Base-by-base conservation (phyloP, 768 basidiomycete species). In the Cyclocybe cylindracea region DNA sequence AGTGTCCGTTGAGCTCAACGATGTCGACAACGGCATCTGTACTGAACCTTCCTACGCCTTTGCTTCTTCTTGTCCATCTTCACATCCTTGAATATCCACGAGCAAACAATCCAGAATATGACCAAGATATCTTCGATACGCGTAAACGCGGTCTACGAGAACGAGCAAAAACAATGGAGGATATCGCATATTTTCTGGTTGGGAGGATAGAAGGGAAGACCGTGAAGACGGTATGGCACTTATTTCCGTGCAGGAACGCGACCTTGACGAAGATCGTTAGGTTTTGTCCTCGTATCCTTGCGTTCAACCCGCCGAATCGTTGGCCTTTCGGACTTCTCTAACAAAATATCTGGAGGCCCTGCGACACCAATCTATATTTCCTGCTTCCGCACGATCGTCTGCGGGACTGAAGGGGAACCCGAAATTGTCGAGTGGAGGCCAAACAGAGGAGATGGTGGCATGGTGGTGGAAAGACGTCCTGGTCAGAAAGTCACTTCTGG, bases 401-500 rank as follows among this genome's bases (percentile, higher is more conserved):
- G 46, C 39, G 41, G 70, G 68, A 29, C 53, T 40, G 44, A 41
- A 44, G 54, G 51, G 8, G 47, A 53, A n/a, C 18, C 31, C 24
- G 31, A 56, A 35, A 43, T 24, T 45, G 10, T 37, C 42, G 32
- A 50, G 35, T 14, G 18, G 14, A 8, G 36, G 7, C 3, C 7
- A 38, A 10, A 67, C 67, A 32, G 44, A 10, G 40, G 33, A 34
- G 6, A 36, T 18, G 24, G 46, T 34, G 10, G 60, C 55, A 24
- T 75, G 70, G 75, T 83, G 82, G 82, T 84, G 83, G 83, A 79
- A 73, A 61, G 78, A 81, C 45, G 73, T 82, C 2, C 68, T 81
- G 4, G 79, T 82, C 3, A 71, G 82, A 29, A 83, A 78, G 57
- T 82, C 82, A 7, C 56, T 83, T 19, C 59, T 83, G 24, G 82